Evolutionary conservation across 352 stramenopile species (phyloP).

Genomic region (Aphanomyces stellatus): DNA sequence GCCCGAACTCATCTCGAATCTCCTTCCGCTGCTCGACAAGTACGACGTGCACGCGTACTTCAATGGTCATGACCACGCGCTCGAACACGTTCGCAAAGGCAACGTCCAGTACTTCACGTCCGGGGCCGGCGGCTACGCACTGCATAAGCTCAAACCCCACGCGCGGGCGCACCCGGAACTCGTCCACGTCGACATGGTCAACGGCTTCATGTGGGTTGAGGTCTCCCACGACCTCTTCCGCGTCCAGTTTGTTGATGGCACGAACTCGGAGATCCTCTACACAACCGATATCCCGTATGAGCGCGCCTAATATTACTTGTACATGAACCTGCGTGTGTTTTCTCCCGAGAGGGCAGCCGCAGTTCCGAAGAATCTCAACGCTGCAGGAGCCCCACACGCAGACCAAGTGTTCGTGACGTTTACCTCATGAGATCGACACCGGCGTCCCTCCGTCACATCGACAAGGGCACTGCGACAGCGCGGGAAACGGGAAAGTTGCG

Average conservation of each 20-base stretch:
- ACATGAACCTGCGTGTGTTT: background rate
- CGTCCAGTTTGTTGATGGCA: slow-evolving; percentile 60
- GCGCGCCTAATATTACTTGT: background rate
- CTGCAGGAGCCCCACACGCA: too few relatives aligned
- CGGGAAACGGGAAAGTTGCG: background rate
- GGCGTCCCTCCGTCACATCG: too few relatives aligned
- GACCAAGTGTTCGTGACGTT: too few relatives aligned
- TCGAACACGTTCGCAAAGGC: slow-evolving; percentile 59
- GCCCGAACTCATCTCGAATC: slow-evolving; percentile 53
- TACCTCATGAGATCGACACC: too few relatives aligned
- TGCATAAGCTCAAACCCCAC: slow-evolving; percentile 56
- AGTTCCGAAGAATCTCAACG: too few relatives aligned
- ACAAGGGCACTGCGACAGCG: too few relatives aligned
- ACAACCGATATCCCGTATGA: slow-evolving; percentile 63
- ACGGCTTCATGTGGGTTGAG: slow-evolving; percentile 77
- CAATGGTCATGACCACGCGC: slow-evolving; percentile 77
- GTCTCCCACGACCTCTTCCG: slow-evolving; percentile 60
- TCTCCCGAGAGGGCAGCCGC: too few relatives aligned
- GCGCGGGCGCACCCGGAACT: slow-evolving; percentile 58
- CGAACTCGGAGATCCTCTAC: slow-evolving; percentile 61
- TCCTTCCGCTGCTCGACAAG: slow-evolving; percentile 69
- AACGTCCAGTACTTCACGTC: slow-evolving; percentile 65
- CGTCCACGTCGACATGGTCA: slow-evolving; percentile 70
- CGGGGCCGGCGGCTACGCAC: slow-evolving; percentile 61
- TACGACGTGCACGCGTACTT: slow-evolving; percentile 83